Conservation (phyloP, 1,139 yeast species). For the Entelexis paramagnoliae region DNA sequence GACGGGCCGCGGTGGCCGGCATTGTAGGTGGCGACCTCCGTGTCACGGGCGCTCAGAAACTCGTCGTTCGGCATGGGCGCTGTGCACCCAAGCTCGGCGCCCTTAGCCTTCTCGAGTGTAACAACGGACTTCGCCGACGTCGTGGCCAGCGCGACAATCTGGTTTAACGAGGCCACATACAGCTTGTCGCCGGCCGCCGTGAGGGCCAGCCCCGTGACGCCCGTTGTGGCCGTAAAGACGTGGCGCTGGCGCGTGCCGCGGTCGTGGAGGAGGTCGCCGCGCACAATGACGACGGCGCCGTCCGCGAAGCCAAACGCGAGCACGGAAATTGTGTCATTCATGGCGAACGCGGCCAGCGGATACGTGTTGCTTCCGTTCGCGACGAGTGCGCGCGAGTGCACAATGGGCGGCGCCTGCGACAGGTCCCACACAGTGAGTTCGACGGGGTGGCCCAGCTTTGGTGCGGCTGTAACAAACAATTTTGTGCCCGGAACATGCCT, state of each 20-base stretch:
- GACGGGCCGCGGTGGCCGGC: constrained; percentile 47
- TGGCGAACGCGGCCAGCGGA: constrained; percentile 60
- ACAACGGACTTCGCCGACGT: constrained; percentile 64
- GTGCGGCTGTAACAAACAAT: constrained; percentile 56
- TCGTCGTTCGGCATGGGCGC: constrained; percentile 22
- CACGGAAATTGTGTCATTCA: constrained; percentile 49
- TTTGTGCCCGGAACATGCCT: constrained; percentile 40
- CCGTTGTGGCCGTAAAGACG: constrained; percentile 51
- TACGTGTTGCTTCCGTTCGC: constrained; percentile 53
- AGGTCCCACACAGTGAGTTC: constrained; percentile 66
- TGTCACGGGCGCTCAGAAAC: constrained; percentile 44
- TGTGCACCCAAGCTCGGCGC: constrained; percentile 61
- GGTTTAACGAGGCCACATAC: constrained; percentile 60
- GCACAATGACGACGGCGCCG: constrained; percentile 67
- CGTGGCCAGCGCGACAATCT: constrained; percentile 65
- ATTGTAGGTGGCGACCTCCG: constrained; percentile 45
- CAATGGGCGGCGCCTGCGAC: constrained; percentile 29
- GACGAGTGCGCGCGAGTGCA: constrained; percentile 37
- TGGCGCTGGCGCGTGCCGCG: constrained; percentile 81
- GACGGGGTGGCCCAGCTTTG: constrained; percentile 59
- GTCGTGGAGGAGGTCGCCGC: constrained; percentile 85
- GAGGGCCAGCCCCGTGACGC: constrained; percentile 67
- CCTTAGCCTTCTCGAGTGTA: constrained; percentile 50
- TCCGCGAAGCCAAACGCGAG: constrained; percentile 78
- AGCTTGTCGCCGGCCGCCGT: constrained; percentile 33